These are phyloP conservation scores for Trichoderma gracile DNA, from an alignment of 2,329 filamentous ascomycete species.

Conservation along the genomic window DNA sequence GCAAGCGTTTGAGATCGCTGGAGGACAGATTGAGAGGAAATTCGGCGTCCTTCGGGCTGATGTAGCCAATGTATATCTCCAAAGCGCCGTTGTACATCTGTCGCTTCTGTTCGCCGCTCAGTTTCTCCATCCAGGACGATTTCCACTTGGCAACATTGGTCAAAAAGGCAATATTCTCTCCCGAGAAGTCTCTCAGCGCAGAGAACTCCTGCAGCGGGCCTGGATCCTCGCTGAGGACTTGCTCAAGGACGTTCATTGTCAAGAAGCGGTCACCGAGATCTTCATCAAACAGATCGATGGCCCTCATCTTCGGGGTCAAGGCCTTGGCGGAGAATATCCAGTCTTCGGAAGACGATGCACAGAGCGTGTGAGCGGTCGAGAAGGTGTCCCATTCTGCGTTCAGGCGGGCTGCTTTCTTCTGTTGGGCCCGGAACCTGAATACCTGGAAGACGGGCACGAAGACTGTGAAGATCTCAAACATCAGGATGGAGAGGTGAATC, in stretches of 20 bases:
- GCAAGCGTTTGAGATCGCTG: conserved; percentile 51
- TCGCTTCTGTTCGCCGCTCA: background rate
- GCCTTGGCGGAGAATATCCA: conserved; percentile 6
- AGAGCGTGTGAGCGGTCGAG: conserved; percentile 18
- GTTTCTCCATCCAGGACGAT: conserved; percentile 30
- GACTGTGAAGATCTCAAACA: conserved; percentile 62
- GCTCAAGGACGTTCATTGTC: conserved; percentile 62
- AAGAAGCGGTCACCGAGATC: conserved; percentile 46
- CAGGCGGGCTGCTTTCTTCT: conserved; percentile 32
- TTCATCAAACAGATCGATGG: conserved; percentile 22
- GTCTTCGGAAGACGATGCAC: conserved; percentile 18
- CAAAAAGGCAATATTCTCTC: conserved; percentile 69
- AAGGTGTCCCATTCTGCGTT: conserved; percentile 27
- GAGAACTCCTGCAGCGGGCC: conserved; percentile 63
- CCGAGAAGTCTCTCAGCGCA: conserved; percentile 65
- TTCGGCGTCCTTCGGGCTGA: conserved; percentile 59
- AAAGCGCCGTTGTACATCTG: conserved; percentile 59
- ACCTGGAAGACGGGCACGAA: conserved; percentile 62
- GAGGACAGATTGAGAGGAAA: conserved; percentile 66
- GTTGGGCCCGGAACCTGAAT: conserved; percentile 41
- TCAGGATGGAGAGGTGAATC: conserved; percentile 56
- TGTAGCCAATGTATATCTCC: conserved; percentile 60
- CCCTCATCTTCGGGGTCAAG: conserved; percentile 19
- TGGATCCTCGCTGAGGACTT: conserved; percentile 58
- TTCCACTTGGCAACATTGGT: conserved; percentile 58